phyloP scores from a whole-genome alignment of 2,329 filamentous ascomycete species.

The Pestalotiopsis sp. region DNA sequence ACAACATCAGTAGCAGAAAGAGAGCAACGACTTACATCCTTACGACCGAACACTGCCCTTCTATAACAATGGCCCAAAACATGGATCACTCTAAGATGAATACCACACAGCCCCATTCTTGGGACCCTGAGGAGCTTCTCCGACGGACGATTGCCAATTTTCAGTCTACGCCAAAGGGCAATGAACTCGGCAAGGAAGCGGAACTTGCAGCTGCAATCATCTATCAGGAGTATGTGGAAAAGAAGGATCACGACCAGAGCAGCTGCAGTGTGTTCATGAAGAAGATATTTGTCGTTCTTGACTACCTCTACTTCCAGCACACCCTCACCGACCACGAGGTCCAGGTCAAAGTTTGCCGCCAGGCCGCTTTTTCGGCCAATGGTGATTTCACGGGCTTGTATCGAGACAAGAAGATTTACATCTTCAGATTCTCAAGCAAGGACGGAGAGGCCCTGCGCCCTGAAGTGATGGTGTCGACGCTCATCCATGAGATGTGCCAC shows the following conservation, averaged over 20 bases:
- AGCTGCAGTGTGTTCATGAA: not conserved
- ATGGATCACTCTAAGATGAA: not conserved
- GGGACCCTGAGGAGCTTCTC: not conserved
- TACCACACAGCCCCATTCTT: not conserved
- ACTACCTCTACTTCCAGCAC: not conserved
- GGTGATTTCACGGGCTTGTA: not conserved
- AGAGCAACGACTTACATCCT: too few relatives aligned
- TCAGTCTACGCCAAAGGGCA: not conserved
- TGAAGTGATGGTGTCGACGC: not conserved
- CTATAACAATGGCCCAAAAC: not conserved
- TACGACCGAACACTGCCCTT: too few relatives aligned
- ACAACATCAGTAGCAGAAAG: too few relatives aligned
- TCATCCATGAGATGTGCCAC: constrained; percentile 2
- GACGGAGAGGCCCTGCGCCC: not conserved
- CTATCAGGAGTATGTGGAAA: too few relatives aligned
- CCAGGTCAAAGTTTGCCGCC: not conserved
- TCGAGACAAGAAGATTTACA: not conserved
- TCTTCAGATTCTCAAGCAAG: not conserved
- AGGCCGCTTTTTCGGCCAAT: not conserved
- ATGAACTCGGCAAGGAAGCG: not conserved
- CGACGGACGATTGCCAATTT: not conserved
- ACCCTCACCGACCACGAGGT: not conserved
- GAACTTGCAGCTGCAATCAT: too few relatives aligned
- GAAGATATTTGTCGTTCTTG: not conserved
- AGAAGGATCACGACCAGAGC: not conserved